phyloP scores from a whole-genome alignment of 345 rosid genomes.

The Camelina hispida region DNA sequence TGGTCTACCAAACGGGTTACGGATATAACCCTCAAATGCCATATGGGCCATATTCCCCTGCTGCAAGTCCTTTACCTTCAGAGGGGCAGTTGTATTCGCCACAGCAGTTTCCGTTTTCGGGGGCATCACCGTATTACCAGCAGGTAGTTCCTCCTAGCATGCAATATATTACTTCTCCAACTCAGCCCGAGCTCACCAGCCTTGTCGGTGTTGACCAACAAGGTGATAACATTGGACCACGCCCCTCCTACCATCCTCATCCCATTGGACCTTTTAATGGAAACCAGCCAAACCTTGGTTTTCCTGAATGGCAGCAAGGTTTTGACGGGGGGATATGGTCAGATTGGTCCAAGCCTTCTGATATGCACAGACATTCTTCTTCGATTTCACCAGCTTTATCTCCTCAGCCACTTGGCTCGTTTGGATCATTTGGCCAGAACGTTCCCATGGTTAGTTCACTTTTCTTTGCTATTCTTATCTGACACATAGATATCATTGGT shows the following conservation, averaged over 20 bases:
- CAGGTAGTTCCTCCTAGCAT: constrained; percentile 75
- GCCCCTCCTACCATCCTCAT: constrained; percentile 71
- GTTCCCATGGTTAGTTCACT: constrained; percentile 62
- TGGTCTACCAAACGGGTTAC: constrained; percentile 81
- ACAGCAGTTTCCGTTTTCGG: constrained; percentile 77
- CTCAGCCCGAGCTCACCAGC: constrained; percentile 65
- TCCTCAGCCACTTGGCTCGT: constrained; percentile 70
- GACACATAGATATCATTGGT: neutral
- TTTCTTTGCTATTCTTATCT: constrained; percentile 12
- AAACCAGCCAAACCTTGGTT: constrained; percentile 63
- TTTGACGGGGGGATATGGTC: constrained; percentile 87
- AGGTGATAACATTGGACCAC: constrained; percentile 73
- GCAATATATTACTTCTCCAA: constrained; percentile 72
- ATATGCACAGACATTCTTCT: constrained; percentile 68
- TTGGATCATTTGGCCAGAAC: constrained; percentile 71
- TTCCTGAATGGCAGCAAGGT: constrained; percentile 74
- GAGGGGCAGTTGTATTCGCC: constrained; percentile 72
- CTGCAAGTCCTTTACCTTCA: constrained; percentile 75
- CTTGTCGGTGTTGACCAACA: constrained; percentile 69
- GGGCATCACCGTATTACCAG: constrained; percentile 64
- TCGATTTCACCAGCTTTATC: constrained; percentile 70
- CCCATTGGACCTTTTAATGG: constrained; percentile 76
- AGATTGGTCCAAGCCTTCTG: constrained; percentile 76
- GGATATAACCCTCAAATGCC: constrained; percentile 88
- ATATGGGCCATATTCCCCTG: constrained; percentile 89